These are phyloP conservation scores for Pisolithus marmoratus DNA, from an alignment of 768 basidiomycete genomes.

Conservation along the genomic window DNA sequence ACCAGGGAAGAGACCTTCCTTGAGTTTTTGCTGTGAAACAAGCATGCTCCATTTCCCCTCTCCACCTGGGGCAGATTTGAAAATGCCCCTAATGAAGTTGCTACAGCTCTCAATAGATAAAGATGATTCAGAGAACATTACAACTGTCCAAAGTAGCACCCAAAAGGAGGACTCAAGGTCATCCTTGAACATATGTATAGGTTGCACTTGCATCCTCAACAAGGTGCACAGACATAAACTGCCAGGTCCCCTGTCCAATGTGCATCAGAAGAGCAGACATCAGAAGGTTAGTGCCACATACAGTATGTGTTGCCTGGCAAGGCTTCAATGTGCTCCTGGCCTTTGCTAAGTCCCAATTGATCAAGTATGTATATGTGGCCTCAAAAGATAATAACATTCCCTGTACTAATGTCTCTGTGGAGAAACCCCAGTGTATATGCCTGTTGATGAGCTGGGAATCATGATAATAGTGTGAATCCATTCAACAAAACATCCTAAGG, in stretches of 20 bases:
- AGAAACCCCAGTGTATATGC: conserved; percentile 1
- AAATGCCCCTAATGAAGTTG: not conserved
- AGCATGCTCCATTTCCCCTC: not conserved
- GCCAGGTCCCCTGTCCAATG: conserved; percentile 27
- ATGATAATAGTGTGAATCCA: not conserved
- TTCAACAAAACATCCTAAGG: too few relatives aligned
- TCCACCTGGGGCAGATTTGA: not conserved
- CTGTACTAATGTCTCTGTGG: conserved; percentile 22
- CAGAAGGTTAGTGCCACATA: not conserved
- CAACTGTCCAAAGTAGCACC: conserved; percentile 12
- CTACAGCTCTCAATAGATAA: not conserved
- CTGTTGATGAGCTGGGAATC: not conserved
- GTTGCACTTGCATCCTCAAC: conserved; percentile 8
- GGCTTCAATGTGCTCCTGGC: not conserved
- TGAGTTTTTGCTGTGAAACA: not conserved
- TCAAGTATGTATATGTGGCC: conserved; percentile 11
- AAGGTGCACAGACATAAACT: conserved; percentile 24
- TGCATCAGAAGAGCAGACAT: not conserved
- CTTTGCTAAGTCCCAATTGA: conserved; percentile 23
- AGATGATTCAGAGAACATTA: conserved; percentile 2
- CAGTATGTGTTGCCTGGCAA: conserved; percentile 1
- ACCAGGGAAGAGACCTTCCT: not conserved
- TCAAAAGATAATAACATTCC: conserved; percentile 14
- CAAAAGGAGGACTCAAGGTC: conserved; percentile 28
- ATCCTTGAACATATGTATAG: conserved; percentile 21